phyloP scores from a whole-genome alignment of 306 rosid genomes.

The Malus sieversii region DNA sequence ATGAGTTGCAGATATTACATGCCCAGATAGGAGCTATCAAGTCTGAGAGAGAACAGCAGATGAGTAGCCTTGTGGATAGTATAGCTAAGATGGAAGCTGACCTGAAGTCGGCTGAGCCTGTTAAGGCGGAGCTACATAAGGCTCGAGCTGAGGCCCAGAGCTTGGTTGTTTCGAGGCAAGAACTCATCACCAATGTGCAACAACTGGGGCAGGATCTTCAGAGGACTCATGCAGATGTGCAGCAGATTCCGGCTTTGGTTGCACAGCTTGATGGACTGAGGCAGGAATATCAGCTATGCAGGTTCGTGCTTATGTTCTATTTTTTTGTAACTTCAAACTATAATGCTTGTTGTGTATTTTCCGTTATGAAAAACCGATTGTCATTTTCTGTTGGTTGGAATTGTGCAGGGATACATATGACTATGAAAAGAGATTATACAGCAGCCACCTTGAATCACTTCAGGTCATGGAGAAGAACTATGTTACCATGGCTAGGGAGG shows the following conservation, averaged over 20 bases:
- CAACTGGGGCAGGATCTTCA: constrained; percentile 72
- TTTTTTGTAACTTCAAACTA: neutral
- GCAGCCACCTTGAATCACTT: constrained; percentile 92
- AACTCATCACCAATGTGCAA: constrained; percentile 59
- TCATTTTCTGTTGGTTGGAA: constrained; percentile 28
- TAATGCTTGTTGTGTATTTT: neutral
- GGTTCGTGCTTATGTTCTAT: constrained; percentile 30
- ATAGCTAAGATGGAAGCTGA: constrained; percentile 76
- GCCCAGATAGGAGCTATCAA: constrained; percentile 58
- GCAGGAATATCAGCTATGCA: constrained; percentile 89
- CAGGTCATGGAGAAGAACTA: constrained; percentile 94
- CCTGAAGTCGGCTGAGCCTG: constrained; percentile 43
- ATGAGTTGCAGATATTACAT: constrained; percentile 75
- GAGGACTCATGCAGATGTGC: constrained; percentile 67
- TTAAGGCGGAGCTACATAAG: constrained; percentile 68
- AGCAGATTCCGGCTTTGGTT: constrained; percentile 68
- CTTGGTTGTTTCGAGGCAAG: constrained; percentile 61
- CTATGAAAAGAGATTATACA: constrained; percentile 81
- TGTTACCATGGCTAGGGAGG: constrained; percentile 84
- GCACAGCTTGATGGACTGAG: constrained; percentile 69
- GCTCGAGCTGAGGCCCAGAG: constrained; percentile 65
- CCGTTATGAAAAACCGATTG: neutral
- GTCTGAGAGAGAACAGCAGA: constrained; percentile 77
- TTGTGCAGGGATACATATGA: constrained; percentile 77
- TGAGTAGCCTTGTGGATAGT: constrained; percentile 47